Percentiles rank a stretch among this genome's conserved stretches.
These are phyloP conservation scores for Stropharia rugosoannulata DNA, from an alignment of 768 basidiomycete species.

Conservation along the genomic window DNA sequence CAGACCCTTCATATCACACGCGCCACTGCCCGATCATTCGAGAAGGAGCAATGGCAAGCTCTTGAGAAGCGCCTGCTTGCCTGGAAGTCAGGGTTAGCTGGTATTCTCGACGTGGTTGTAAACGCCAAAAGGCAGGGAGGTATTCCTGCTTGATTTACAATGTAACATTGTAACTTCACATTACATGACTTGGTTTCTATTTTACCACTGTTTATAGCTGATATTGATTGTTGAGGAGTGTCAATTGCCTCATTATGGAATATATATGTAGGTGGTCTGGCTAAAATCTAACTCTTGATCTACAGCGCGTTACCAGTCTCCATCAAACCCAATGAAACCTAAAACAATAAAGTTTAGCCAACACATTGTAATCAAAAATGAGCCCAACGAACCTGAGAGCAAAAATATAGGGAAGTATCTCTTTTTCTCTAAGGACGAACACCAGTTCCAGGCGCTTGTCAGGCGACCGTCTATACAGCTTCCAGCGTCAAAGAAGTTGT, in stretches of 20 bases:
- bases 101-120: constrained; percentile 70
- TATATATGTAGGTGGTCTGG: not conserved
- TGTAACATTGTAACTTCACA: constrained; percentile 9
- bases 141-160: constrained; percentile 21
- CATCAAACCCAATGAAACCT: constrained; percentile 87
- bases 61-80: constrained; percentile 72
- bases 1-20: constrained; percentile 73
- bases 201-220: not conserved
- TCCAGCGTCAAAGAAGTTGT: constrained; percentile 88
- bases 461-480: constrained; percentile 82
- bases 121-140: constrained; percentile 49
- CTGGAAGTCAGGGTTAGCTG: constrained; percentile 73
- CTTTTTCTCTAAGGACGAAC: constrained; percentile 83
- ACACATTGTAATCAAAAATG: constrained; percentile 1
- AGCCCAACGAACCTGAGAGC: constrained; percentile 56
- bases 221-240: not conserved
- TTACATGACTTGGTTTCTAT: constrained; percentile 1
- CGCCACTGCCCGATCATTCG: constrained; percentile 75
- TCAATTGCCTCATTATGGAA: not conserved
- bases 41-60: constrained; percentile 75
- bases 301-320: constrained; percentile 61
- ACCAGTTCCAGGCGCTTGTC: constrained; percentile 95
- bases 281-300: not conserved
- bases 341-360: not conserved
- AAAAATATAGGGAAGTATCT: constrained; percentile 79